These are phyloP conservation scores for Aureobasidium sp. DNA, from an alignment of 2,329 filamentous ascomycete species.

Conservation along the genomic window DNA sequence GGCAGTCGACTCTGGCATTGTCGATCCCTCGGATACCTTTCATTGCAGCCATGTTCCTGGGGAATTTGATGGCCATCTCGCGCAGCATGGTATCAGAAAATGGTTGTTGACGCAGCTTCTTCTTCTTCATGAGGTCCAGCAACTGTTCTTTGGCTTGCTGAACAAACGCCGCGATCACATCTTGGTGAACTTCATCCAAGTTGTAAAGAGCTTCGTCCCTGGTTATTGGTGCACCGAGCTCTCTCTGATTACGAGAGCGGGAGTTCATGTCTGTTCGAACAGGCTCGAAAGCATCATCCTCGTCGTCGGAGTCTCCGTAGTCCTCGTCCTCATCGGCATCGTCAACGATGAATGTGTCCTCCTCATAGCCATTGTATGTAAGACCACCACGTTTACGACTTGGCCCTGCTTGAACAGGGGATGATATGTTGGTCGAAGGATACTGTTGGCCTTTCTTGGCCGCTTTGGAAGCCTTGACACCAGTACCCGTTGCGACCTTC, in stretches of 20 bases:
- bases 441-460: slow-evolving; percentile 35
- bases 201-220: slow-evolving; percentile 46
- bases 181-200: slow-evolving; percentile 53
- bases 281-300: slow-evolving; percentile 35
- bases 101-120: slow-evolving; percentile 47
- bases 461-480: slow-evolving; percentile 23
- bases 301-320: slow-evolving; percentile 30
- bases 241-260: slow-evolving; percentile 31
- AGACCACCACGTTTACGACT: slow-evolving; percentile 27
- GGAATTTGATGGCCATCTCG: slow-evolving; percentile 66
- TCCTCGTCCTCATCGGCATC: slow-evolving; percentile 26
- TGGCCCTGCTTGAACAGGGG: slow-evolving; percentile 46
- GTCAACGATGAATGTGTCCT: slow-evolving; percentile 30
- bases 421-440: slow-evolving; percentile 61
- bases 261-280: slow-evolving; percentile 25
- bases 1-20: slow-evolving; percentile 50
- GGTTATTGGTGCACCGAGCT: slow-evolving; percentile 51
- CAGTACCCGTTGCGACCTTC: slow-evolving; percentile 18
- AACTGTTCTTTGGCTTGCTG: slow-evolving; percentile 52
- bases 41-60: slow-evolving; percentile 55
- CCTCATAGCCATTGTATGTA: slow-evolving; percentile 28
- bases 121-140: slow-evolving; percentile 53
- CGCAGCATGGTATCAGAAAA: slow-evolving; percentile 64
- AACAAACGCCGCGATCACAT: slow-evolving; percentile 59
- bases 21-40: slow-evolving; percentile 55